Conservation (phyloP, 73 alveolate genomes). For the Paramecium octaurelia region DNA sequence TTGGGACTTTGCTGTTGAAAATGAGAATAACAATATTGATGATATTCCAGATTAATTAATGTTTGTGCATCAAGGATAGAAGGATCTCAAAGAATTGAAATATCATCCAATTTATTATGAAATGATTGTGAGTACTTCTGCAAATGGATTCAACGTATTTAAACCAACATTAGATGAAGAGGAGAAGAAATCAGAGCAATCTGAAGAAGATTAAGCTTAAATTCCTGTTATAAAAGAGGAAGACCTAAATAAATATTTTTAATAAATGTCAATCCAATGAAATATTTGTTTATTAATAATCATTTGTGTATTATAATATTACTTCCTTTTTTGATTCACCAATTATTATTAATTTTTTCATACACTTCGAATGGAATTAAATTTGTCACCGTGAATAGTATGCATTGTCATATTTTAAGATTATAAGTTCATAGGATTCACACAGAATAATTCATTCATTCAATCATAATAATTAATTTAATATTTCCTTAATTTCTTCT, state of each 20-base stretch:
- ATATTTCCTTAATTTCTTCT: not conserved
- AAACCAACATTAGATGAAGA: slow-evolving; percentile 81
- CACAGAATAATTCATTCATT: not conserved
- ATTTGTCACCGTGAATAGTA: no score
- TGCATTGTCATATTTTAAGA: not conserved
- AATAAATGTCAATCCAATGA: not conserved
- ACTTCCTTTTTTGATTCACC: not conserved
- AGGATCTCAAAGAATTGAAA: slow-evolving; percentile 76
- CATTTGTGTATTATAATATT: not conserved
- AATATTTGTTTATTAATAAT: not conserved
- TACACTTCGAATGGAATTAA: no score
- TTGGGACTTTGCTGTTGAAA: slow-evolving; percentile 86
- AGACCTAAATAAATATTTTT: slow-evolving; percentile 48
- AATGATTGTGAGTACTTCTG: slow-evolving; percentile 76
- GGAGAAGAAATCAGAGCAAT: slow-evolving; percentile 63
- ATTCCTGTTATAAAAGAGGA: slow-evolving; percentile 57
- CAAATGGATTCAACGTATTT: slow-evolving; percentile 78
- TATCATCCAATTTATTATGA: slow-evolving; percentile 80
- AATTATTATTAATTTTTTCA: not conserved
- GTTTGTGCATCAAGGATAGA: slow-evolving; percentile 82
- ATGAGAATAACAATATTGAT: slow-evolving; percentile 77
- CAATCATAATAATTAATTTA: slow-evolving; percentile 10
- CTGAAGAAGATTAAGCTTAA: slow-evolving; percentile 62
- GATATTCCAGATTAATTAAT: slow-evolving; percentile 83
- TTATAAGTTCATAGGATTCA: not conserved